phyloP scores from a whole-genome alignment of 106 monocot genomes.

The Dactylorhiza incarnata region DNA sequence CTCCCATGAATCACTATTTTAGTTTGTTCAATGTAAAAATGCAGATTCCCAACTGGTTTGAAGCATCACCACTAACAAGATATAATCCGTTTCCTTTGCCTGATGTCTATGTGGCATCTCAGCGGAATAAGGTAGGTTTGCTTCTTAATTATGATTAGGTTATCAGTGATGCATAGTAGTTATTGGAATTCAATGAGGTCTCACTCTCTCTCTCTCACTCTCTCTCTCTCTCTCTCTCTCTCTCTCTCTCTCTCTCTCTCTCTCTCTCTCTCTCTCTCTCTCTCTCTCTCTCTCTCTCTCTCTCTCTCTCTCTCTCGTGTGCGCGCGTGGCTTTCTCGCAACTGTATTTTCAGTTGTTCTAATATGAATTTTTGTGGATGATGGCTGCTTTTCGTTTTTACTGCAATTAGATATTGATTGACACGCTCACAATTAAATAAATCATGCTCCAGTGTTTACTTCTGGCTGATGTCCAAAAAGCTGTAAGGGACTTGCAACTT shows the following conservation, averaged over 20 bases:
- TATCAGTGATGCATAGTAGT: not conserved
- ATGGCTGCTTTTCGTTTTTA: not conserved
- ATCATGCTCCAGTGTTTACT: conserved; percentile 27
- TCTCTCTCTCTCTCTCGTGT: no score
- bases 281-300: no score
- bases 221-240: no score
- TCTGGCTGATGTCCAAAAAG: conserved; percentile 39
- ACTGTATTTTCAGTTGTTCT: not conserved
- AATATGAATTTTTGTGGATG: not conserved
- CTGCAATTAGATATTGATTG: not conserved
- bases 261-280: no score
- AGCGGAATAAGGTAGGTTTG: conserved; percentile 28
- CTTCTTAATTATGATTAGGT: not conserved
- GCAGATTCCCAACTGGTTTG: conserved; percentile 55
- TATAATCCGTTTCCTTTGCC: conserved; percentile 46
- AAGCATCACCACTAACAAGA: conserved; percentile 20
- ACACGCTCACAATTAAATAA: not conserved
- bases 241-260: no score
- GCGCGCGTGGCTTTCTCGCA: not conserved
- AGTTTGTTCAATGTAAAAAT: conserved; percentile 7
- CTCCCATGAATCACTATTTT: not conserved
- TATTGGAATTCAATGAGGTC: no score
- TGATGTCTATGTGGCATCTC: conserved; percentile 28
- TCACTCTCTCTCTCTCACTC: no score
- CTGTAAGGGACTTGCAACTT: conserved; percentile 32